These are phyloP conservation scores for Xylariales sp. DNA, from an alignment of 2,329 filamentous ascomycete genomes.

Conservation along the genomic window DNA sequence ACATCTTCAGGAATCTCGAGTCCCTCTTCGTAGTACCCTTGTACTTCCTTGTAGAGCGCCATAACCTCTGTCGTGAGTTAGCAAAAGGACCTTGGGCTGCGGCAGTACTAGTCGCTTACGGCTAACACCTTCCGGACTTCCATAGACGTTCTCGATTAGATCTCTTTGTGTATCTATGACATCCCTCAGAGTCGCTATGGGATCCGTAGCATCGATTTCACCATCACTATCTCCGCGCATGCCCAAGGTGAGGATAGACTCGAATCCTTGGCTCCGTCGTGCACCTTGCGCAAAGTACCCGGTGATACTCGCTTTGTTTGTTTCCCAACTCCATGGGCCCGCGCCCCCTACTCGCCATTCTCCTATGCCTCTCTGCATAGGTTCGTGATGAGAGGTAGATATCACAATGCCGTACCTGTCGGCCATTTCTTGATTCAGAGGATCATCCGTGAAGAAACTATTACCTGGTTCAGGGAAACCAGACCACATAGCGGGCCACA, in stretches of 20 bases:
- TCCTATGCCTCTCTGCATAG: conserved; percentile 59
- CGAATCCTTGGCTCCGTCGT: conserved; percentile 59
- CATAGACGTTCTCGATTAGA: no score
- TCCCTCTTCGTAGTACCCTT: conserved; percentile 62
- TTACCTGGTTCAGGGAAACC: no score
- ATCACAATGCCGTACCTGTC: conserved; percentile 71
- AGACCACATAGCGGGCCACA: conserved; percentile 74
- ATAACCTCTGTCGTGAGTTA: conserved; percentile 72
- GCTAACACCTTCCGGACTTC: no score
- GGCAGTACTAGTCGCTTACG: no score
- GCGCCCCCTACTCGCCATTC: conserved; percentile 38
- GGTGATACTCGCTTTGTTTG: conserved; percentile 64
- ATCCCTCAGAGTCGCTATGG: no score
- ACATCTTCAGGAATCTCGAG: conserved; percentile 57
- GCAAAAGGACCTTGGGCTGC: no score
- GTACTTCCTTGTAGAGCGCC: conserved; percentile 71
- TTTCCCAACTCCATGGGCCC: conserved; percentile 65
- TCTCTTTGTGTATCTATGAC: no score
- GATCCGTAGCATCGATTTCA: conserved; percentile 47
- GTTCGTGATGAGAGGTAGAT: conserved; percentile 70
- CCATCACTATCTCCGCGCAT: conserved; percentile 71
- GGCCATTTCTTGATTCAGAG: conserved; percentile 62
- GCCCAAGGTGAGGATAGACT: conserved; percentile 61
- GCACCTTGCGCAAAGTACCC: conserved; percentile 66
- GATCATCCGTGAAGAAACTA: conserved; percentile 70